Base-by-base conservation (phyloP, 2,329 filamentous ascomycete genomes). In the Orbilia oligospora region DNA sequence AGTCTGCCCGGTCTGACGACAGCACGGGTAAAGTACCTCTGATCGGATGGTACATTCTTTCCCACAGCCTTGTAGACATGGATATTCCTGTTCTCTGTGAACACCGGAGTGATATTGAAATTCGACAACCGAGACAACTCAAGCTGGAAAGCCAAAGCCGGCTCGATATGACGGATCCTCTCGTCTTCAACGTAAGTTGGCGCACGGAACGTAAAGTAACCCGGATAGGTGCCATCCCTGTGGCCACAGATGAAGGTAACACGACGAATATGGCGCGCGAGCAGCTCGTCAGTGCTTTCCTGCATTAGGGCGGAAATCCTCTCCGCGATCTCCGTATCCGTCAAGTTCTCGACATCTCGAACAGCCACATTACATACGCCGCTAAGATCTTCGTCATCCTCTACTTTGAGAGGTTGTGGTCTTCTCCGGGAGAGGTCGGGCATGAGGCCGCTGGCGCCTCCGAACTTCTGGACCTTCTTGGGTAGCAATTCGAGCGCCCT, bases 21-120 rank as follows among this genome's bases (percentile, higher is more conserved):
- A 77, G 95, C 95, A 85, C 96, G 93, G 64, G 96, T 96, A 85
- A 99, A 99, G 89, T 98, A 99, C 82, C 96, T 92, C 90, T 97
- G 97, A 86, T 99, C 96, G 71, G 93, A 94, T 84, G 97, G 94
- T 46, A 94, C 92, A 63, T 92, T 92, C 88, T 97, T 99, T 83
- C 96, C 96, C 82, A 97, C 87, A 81, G 93, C 96, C 88, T 98
- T 94, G 86, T 98, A 99, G 77, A 99, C 94, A 87, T 99, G 96
- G 81, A 99, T 97, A 86, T 97, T 98, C 84, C 97, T 92, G 88
- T 99, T 99, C 86, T 98, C 94, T 0, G 96, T 98, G 87, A 99
- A 99, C 65, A 99, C 94, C 1, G 96, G 95, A 87, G 94, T 97
- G 86, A 98, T 97, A 87, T 94, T 91, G 90, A 99, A 99, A 87